Evolutionary conservation across 2,329 filamentous ascomycete species (phyloP).

Genomic region (Aspergillus sp.): DNA sequence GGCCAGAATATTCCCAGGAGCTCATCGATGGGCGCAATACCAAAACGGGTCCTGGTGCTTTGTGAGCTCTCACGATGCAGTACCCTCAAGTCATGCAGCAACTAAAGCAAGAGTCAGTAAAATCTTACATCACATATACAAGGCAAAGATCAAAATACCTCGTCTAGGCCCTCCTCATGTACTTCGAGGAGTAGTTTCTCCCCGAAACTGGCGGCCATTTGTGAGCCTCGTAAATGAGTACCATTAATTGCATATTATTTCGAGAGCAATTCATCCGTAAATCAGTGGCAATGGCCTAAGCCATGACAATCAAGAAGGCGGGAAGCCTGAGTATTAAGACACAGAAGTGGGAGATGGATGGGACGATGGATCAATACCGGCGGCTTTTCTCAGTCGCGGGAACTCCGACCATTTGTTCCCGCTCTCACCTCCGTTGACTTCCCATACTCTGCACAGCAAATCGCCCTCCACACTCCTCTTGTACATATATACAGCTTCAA

Average conservation of each 20-base stretch:
- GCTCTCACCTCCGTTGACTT: not conserved
- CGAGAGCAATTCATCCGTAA: not conserved
- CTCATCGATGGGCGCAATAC: constrained; percentile 49
- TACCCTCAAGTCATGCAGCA: constrained; percentile 32
- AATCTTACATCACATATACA: not conserved
- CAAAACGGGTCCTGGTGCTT: constrained; percentile 30
- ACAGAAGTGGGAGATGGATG: not conserved
- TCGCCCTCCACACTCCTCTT: not conserved
- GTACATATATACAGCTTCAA: not conserved
- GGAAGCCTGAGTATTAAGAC: not conserved
- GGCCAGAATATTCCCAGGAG: constrained; percentile 40
- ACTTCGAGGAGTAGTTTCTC: constrained; percentile 54
- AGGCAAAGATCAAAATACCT: constrained; percentile 39
- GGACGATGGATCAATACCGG: not conserved
- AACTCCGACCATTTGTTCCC: constrained; percentile 6
- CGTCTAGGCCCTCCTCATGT: constrained; percentile 49
- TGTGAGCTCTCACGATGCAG: constrained; percentile 19
- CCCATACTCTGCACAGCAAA: not conserved
- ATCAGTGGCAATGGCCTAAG: not conserved
- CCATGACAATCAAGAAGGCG: not conserved
- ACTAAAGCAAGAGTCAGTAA: constrained; percentile 17
- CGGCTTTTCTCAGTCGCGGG: not conserved
- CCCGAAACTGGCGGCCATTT: constrained; percentile 46
- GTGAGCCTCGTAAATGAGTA: not conserved
- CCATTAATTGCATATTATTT: not conserved